phyloP scores from a whole-genome alignment of 2,329 filamentous ascomycete species.

The Dissoconium aciculare region DNA sequence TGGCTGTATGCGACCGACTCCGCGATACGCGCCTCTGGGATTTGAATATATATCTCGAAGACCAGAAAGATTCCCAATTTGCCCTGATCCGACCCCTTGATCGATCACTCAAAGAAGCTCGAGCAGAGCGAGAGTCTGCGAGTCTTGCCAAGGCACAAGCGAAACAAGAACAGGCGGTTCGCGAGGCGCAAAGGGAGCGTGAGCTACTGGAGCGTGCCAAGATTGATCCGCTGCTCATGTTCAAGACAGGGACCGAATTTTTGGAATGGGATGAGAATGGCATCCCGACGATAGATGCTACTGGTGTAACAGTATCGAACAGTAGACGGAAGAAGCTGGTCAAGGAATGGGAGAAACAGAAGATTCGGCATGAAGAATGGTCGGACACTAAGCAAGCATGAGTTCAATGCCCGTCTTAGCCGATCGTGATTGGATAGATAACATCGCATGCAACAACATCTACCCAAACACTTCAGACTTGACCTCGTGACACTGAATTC shows the following conservation, averaged over 20 bases:
- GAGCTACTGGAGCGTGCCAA: slow-evolving; percentile 41
- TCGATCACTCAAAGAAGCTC: slow-evolving; percentile 33
- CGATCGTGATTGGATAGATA: too few species aligned
- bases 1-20: slow-evolving; percentile 65
- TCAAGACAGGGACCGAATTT: slow-evolving; percentile 46
- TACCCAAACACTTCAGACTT: too few species aligned
- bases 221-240: slow-evolving; percentile 44
- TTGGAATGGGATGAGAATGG: slow-evolving; percentile 72
- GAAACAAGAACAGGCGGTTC: slow-evolving; percentile 37
- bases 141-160: slow-evolving; percentile 34
- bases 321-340: slow-evolving; percentile 63
- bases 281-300: slow-evolving; percentile 59
- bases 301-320: slow-evolving; percentile 70
- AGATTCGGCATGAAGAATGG: slow-evolving; percentile 63
- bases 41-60: slow-evolving; percentile 75
- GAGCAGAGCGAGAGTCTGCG: slow-evolving; percentile 38
- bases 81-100: slow-evolving; percentile 59
- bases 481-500: too few species aligned
- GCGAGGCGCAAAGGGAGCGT: slow-evolving; percentile 33
- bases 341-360: slow-evolving; percentile 85
- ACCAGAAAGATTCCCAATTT: slow-evolving; percentile 48
- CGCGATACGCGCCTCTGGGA: slow-evolving; percentile 70
- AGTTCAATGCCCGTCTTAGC: too few species aligned
- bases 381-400: slow-evolving; percentile 11
- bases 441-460: too few species aligned